phyloP scores from a whole-genome alignment of 805 yeast species.

The Starmerella floris region DNA sequence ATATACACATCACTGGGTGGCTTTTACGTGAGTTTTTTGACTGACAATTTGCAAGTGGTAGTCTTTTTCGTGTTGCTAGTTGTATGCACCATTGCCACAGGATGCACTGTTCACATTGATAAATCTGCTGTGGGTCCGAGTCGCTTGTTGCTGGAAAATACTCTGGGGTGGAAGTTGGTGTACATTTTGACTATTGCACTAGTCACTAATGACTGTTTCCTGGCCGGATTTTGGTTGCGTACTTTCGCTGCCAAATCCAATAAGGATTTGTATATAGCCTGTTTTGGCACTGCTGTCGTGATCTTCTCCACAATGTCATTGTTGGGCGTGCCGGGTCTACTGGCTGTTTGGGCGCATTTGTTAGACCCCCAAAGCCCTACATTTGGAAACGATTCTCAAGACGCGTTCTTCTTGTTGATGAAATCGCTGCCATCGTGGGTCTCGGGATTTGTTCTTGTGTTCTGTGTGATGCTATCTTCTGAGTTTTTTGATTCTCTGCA shows the following conservation, averaged over 20 bases:
- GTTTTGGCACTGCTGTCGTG: slow-evolving; percentile 58
- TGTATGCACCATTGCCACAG: slow-evolving; percentile 67
- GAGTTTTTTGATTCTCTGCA: slow-evolving; percentile 82
- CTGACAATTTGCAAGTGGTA: slow-evolving; percentile 75
- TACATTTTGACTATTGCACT: slow-evolving; percentile 78
- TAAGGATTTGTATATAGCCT: slow-evolving; percentile 61
- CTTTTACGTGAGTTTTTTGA: slow-evolving; percentile 71
- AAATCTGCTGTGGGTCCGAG: slow-evolving; percentile 47
- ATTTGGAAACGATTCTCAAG: slow-evolving; percentile 43
- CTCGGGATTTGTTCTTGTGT: slow-evolving; percentile 65
- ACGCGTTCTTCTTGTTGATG: slow-evolving; percentile 54
- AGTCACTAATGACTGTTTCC: slow-evolving; percentile 75
- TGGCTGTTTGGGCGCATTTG: slow-evolving; percentile 83
- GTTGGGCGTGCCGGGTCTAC: slow-evolving; percentile 69
- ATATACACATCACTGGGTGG: slow-evolving; percentile 84
- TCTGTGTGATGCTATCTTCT: slow-evolving; percentile 59
- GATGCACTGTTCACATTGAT: slow-evolving; percentile 36
- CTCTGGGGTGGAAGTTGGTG: slow-evolving; percentile 77
- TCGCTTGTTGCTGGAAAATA: slow-evolving; percentile 49
- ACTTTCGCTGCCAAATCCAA: slow-evolving; percentile 77
- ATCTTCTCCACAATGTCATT: slow-evolving; percentile 52
- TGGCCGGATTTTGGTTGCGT: slow-evolving; percentile 87
- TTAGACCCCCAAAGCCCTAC: slow-evolving; percentile 32
- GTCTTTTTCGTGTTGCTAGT: slow-evolving; percentile 54
- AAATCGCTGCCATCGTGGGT: slow-evolving; percentile 76